These are phyloP conservation scores for Taiozyma sp. DNA, from an alignment of 1,139 yeast genomes.

Conservation along the genomic window DNA sequence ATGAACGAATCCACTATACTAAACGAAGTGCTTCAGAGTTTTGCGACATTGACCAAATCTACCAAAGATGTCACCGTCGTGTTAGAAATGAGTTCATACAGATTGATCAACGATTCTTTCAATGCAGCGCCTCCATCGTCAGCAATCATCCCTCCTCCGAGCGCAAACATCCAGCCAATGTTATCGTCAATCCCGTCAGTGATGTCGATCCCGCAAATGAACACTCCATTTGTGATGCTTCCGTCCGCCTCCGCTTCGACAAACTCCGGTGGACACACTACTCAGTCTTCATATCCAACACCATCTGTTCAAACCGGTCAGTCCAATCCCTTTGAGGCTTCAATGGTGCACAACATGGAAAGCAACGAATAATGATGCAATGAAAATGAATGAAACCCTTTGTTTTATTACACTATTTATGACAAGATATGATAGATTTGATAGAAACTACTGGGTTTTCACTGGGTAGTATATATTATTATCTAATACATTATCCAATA, in stretches of 20 bases:
- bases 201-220: constrained; percentile 22
- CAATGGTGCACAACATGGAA: constrained; percentile 14
- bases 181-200: constrained; percentile 22
- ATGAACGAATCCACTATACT: constrained; percentile 75
- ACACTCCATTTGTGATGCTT: constrained; percentile 14
- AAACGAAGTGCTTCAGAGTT: constrained; percentile 72
- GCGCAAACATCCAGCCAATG: constrained; percentile 19
- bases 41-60: constrained; percentile 78
- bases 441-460: no score
- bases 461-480: no score
- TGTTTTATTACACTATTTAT: no score
- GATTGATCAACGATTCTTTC: constrained; percentile 29
- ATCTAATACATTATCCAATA: no score
- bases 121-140: constrained; percentile 16
- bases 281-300: constrained; percentile 1
- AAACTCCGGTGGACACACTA: background rate
- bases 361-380: background rate
- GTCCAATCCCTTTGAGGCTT: constrained; percentile 21
- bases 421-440: no score
- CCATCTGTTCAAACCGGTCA: background rate
- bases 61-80: constrained; percentile 87
- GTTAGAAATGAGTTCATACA: constrained; percentile 58
- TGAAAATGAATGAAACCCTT: background rate
- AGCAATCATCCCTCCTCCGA: constrained; percentile 14
- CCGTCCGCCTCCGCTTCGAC: background rate